phyloP scores from a whole-genome alignment of 352 stramenopile genomes.

The Pythium volutum region DNA sequence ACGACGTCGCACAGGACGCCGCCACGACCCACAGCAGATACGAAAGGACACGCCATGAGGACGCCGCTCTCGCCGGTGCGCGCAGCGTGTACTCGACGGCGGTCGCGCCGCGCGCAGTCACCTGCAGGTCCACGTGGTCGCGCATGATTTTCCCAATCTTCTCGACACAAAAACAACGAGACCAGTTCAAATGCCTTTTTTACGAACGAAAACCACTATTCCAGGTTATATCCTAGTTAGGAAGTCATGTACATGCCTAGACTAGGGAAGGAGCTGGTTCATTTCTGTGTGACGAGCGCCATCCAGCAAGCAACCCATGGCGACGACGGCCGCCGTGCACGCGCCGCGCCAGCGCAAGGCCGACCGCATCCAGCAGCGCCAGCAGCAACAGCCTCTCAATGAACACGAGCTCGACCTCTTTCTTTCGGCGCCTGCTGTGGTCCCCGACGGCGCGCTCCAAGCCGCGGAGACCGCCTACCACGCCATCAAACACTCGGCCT shows the following conservation, averaged over 20 bases:
- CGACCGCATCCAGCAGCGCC: slow-evolving; percentile 40
- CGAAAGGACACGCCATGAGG: neutral
- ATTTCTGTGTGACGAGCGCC: neutral
- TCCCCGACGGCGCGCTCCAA: slow-evolving; percentile 1
- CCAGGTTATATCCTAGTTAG: neutral
- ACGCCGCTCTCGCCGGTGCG: neutral
- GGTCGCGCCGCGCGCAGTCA: slow-evolving; percentile 45
- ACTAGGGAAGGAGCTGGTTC: neutral
- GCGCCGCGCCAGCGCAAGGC: slow-evolving; percentile 39
- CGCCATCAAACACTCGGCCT: slow-evolving; percentile 3
- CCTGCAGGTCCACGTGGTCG: slow-evolving; percentile 41
- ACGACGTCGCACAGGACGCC: slow-evolving; percentile 8
- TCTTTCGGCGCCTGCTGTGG: slow-evolving; percentile 19
- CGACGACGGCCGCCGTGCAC: neutral
- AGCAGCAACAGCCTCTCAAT: slow-evolving; percentile 44
- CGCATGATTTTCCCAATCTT: slow-evolving; percentile 18
- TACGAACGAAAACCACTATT: neutral
- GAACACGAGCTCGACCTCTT: slow-evolving; percentile 69
- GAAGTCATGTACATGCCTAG: too few relatives aligned
- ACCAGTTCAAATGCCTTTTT: neutral
- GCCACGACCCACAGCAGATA: slow-evolving; percentile 16
- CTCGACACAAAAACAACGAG: neutral
- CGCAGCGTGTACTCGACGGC: slow-evolving; percentile 57
- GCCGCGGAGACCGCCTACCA: slow-evolving; percentile 8
- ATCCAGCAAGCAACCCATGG: neutral